A percentile compares a stretch with the other conserved stretches of the same genome.
Conservation (phyloP, 345 rosid species). For the Populus nigra region DNA sequence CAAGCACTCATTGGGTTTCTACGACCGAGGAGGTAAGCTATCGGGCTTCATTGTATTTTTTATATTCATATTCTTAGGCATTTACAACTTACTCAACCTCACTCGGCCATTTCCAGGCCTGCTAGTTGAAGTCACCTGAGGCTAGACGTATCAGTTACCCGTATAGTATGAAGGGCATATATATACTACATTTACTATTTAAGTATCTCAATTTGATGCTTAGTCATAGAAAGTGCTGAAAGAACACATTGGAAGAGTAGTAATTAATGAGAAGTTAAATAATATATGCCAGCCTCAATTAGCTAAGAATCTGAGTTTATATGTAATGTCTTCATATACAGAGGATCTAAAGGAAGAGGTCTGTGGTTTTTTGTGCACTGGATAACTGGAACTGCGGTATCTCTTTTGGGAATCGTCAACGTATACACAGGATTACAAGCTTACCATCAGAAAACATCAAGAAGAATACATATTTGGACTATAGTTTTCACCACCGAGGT, state of each 20-base stretch:
- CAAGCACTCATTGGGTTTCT: slow-evolving; percentile 61
- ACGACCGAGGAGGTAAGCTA: slow-evolving; percentile 60
- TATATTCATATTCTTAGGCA: not conserved
- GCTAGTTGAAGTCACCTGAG: not conserved
- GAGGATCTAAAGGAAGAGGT: slow-evolving; percentile 53
- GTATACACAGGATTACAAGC: slow-evolving; percentile 54
- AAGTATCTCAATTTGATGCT: not conserved
- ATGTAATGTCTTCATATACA: slow-evolving; percentile 16
- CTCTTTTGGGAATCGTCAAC: slow-evolving; percentile 49
- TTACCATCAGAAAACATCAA: slow-evolving; percentile 50
- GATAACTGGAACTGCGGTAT: slow-evolving; percentile 46
- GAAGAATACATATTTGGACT: slow-evolving; percentile 47
- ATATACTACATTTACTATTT: not conserved
- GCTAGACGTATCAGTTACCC: not conserved
- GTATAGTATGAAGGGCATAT: not conserved
- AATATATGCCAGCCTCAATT: not conserved
- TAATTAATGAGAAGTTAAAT: not conserved
- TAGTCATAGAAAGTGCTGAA: not conserved
- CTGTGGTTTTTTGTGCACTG: slow-evolving; percentile 55
- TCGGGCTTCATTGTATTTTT: not conserved
- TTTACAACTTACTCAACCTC: not conserved
- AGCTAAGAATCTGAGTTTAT: not conserved
- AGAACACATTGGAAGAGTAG: not conserved
- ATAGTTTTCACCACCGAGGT: slow-evolving; percentile 40
- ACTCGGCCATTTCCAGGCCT: not conserved